phyloP scores from a whole-genome alignment of 768 basidiomycete species.

The Xerocomellus dryophilus region DNA sequence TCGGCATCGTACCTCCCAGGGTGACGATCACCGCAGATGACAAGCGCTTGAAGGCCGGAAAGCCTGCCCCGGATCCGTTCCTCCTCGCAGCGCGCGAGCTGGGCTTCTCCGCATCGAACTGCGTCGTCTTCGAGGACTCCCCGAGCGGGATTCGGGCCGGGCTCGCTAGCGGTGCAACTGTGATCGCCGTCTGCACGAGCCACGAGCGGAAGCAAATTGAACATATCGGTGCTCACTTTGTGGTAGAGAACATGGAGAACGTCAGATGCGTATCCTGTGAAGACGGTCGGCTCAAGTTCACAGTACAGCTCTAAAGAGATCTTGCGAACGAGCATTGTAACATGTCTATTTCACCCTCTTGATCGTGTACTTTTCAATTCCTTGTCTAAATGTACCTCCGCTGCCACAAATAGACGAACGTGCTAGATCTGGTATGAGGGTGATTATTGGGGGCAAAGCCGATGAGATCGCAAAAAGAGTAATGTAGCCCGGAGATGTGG shows the following conservation, averaged over 20 bases:
- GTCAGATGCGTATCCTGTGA: constrained; percentile 41
- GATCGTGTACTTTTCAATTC: neutral
- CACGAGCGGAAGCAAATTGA: constrained; percentile 57
- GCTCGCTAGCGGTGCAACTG: constrained; percentile 68
- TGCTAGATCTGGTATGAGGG: neutral
- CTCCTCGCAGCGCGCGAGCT: constrained; percentile 59
- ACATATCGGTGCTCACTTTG: constrained; percentile 53
- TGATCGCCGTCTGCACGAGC: constrained; percentile 72
- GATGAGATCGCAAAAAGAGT: neutral
- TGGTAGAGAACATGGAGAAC: constrained; percentile 54
- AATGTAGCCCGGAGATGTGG: neutral
- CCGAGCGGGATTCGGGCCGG: constrained; percentile 65
- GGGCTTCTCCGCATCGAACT: constrained; percentile 53
- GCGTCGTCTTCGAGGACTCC: constrained; percentile 78
- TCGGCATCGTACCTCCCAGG: constrained; percentile 62
- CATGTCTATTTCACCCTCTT: neutral
- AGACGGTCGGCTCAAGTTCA: constrained; percentile 45
- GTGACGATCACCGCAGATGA: constrained; percentile 78
- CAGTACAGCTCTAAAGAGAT: constrained; percentile 27
- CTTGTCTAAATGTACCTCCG: neutral
- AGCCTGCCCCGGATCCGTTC: constrained; percentile 63
- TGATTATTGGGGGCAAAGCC: neutral
- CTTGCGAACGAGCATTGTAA: neutral
- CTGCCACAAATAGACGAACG: neutral
- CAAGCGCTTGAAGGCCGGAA: constrained; percentile 64